Conservation (phyloP, 148 eudicot species). For the Fagopyrum tataricum region DNA sequence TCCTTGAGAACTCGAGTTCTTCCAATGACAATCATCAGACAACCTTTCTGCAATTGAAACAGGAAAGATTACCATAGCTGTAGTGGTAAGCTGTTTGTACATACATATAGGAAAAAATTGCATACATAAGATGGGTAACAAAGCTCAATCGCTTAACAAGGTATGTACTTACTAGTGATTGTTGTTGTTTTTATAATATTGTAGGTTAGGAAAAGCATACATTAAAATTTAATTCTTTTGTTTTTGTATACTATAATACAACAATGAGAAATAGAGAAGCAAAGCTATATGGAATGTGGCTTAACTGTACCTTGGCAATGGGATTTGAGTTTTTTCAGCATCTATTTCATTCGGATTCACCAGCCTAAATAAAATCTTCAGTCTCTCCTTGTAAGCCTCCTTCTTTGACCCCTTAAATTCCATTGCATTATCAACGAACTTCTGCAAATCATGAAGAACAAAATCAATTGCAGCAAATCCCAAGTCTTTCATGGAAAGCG, state of each 20-base stretch:
- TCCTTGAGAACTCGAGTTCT: slow-evolving; percentile 23
- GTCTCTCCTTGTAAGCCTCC: slow-evolving; percentile 56
- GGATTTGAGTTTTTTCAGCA: not conserved
- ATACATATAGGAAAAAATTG: slow-evolving; percentile 9
- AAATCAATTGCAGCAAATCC: slow-evolving; percentile 11
- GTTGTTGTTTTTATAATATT: slow-evolving; percentile 18
- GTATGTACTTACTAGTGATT: slow-evolving; percentile 9
- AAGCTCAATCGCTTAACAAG: slow-evolving; percentile 14
- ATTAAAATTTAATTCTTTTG: not conserved
- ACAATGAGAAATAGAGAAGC: not conserved
- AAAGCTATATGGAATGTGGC: not conserved
- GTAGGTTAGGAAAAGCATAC: not conserved
- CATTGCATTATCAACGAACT: slow-evolving; percentile 42
- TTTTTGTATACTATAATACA: not conserved
- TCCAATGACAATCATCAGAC: slow-evolving; percentile 40
- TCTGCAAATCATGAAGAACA: slow-evolving; percentile 33
- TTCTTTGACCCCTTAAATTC: slow-evolving; percentile 42
- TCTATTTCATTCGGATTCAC: slow-evolving; percentile 33
- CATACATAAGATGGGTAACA: too few relatives aligned
- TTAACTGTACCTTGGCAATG: slow-evolving; percentile 9
- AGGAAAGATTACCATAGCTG: slow-evolving; percentile 53
- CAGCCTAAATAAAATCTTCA: slow-evolving; percentile 66
- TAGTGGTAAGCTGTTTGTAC: slow-evolving; percentile 12
- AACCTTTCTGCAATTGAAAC: slow-evolving; percentile 49
- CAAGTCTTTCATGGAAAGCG: not conserved